Conservation (phyloP, 169 alveolate species). For the Perkinsus olseni region DNA sequence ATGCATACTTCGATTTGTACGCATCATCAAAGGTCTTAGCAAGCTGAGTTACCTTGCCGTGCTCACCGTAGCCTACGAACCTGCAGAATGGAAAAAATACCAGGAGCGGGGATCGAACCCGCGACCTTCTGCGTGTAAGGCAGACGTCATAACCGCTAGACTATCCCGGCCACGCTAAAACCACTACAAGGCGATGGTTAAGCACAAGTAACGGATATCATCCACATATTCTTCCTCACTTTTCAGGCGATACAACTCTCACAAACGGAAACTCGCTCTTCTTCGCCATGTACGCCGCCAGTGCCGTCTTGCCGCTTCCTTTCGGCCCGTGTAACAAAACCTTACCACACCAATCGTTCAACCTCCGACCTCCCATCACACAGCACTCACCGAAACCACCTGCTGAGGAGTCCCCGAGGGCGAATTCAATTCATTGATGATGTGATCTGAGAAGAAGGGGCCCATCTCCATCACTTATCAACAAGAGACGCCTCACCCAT, state of each 20-base stretch:
- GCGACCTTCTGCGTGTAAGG: slow-evolving; percentile 56
- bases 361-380: neutral
- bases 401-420: neutral
- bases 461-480: neutral
- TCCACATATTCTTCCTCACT: slow-evolving; percentile 26
- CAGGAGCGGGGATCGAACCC: slow-evolving; percentile 52
- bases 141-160: slow-evolving; percentile 44
- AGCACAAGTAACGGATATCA: neutral
- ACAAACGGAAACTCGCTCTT: slow-evolving; percentile 90
- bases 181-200: neutral
- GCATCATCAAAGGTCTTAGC: slow-evolving; percentile 96
- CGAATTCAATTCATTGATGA: neutral
- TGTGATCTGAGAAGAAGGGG: neutral
- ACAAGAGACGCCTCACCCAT: neutral
- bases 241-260: slow-evolving; percentile 90
- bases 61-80: slow-evolving; percentile 13
- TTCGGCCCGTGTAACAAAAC: slow-evolving; percentile 85
- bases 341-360: too few relatives aligned
- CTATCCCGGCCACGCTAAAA: slow-evolving; percentile 24
- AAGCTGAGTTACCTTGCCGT: slow-evolving; percentile 64
- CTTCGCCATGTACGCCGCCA: slow-evolving; percentile 91
- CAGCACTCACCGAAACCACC: neutral
- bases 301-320: slow-evolving; percentile 95
- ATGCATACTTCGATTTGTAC: slow-evolving; percentile 78
- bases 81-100: slow-evolving; percentile 13